A percentile compares a stretch with the other conserved stretches of the same genome.
These are phyloP conservation scores for Rhododendron henanense DNA, from an alignment of 148 eudicot genomes.

Conservation along the genomic window DNA sequence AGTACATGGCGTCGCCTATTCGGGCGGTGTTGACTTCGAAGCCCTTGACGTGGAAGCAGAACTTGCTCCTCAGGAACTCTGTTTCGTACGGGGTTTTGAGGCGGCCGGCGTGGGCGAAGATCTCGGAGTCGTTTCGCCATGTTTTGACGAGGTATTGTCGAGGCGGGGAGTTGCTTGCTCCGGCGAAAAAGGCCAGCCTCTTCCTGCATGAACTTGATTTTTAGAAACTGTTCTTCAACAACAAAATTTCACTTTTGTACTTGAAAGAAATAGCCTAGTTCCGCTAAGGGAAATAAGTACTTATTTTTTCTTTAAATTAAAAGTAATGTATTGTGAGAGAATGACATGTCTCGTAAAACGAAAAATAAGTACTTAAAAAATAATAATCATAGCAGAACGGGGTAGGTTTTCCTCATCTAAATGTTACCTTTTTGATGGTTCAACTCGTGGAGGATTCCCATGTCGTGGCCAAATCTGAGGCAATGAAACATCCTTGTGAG, in stretches of 20 bases:
- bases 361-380: no score
- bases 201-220: conserved; percentile 34
- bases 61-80: conserved; percentile 68
- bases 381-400: no score
- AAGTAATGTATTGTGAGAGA: no score
- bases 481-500: conserved; percentile 85
- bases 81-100: conserved; percentile 68
- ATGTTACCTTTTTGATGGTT: conserved; percentile 50
- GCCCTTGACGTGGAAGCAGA: conserved; percentile 88
- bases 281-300: no score
- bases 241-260: neutral
- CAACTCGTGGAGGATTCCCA: conserved; percentile 38
- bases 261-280: neutral
- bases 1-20: conserved; percentile 73
- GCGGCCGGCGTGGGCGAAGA: conserved; percentile 43
- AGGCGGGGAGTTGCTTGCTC: conserved; percentile 61
- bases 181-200: conserved; percentile 84
- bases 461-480: conserved; percentile 96
- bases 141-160: conserved; percentile 42
- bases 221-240: neutral
- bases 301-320: no score
- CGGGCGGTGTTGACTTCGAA: conserved; percentile 93
- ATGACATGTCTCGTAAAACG: no score
- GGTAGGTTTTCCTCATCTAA: neutral
- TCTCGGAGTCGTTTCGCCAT: conserved; percentile 62